phyloP scores from a whole-genome alignment of 805 yeast genomes.

The Wickerhamomyces canadensis region DNA sequence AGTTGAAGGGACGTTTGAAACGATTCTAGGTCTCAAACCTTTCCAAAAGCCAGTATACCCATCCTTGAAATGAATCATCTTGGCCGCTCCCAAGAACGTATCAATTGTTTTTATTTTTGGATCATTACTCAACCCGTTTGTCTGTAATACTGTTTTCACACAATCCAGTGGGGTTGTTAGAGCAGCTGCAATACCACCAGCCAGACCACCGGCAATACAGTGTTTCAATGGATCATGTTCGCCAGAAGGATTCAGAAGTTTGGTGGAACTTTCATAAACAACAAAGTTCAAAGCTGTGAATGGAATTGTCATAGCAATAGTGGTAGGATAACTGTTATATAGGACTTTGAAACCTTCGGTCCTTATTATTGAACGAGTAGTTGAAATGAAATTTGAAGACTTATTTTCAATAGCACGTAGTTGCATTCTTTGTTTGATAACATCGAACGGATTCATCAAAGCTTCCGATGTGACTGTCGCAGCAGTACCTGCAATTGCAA shows the following conservation, averaged over 20 bases:
- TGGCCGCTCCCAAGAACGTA: slow-evolving; percentile 69
- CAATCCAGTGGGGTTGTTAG: slow-evolving; percentile 92
- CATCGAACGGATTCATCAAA: slow-evolving; percentile 96
- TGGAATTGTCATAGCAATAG: slow-evolving; percentile 86
- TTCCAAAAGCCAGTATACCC: slow-evolving; percentile 67
- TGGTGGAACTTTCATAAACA: slow-evolving; percentile 76
- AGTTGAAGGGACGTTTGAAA: slow-evolving; percentile 90
- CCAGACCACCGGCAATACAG: slow-evolving; percentile 86
- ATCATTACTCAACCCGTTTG: slow-evolving; percentile 48
- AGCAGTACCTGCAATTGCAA: slow-evolving; percentile 85
- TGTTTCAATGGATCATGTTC: slow-evolving; percentile 87
- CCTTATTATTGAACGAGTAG: slow-evolving; percentile 16
- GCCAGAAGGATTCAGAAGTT: slow-evolving; percentile 69
- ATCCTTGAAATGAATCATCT: slow-evolving; percentile 51
- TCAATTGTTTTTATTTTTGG: slow-evolving; percentile 44
- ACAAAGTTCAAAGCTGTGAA: slow-evolving; percentile 93
- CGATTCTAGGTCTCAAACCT: slow-evolving; percentile 86
- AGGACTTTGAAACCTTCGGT: slow-evolving; percentile 73
- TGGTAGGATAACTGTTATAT: slow-evolving; percentile 92
- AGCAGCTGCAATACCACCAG: slow-evolving; percentile 95
- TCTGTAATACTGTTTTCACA: slow-evolving; percentile 85
- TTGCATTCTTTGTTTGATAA: slow-evolving; percentile 94
- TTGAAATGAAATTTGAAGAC: slow-evolving; percentile 6
- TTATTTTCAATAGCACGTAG: slow-evolving; percentile 18
- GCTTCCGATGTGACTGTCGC: slow-evolving; percentile 92